A percentile compares a stretch with the other conserved stretches of the same genome.
phyloP scores from a whole-genome alignment of 1,284 basidiomycete species.

The Malassezia caprae region DNA sequence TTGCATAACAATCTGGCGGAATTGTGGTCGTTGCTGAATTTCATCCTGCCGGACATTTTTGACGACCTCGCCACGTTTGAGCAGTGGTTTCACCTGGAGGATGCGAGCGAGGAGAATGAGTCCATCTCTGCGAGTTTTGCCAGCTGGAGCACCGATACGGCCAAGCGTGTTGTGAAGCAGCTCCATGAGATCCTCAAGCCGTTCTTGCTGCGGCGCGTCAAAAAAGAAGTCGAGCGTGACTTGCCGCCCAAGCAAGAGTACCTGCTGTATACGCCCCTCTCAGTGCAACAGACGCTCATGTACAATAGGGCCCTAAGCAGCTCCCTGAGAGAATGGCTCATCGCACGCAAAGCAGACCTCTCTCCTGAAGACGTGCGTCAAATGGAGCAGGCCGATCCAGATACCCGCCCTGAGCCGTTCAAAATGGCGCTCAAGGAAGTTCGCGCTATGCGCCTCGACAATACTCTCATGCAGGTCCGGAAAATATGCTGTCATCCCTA shows the following conservation, averaged over 20 bases:
- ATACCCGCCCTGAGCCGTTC: not conserved
- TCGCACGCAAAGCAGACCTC: conserved; percentile 31
- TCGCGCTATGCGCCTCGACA: conserved; percentile 69
- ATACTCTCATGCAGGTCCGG: conserved; percentile 73
- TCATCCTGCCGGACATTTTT: conserved; percentile 60
- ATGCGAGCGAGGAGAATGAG: not conserved
- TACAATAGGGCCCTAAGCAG: conserved; percentile 58
- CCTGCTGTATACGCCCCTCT: conserved; percentile 80
- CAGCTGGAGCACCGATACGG: conserved; percentile 52
- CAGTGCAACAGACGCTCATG: conserved; percentile 65
- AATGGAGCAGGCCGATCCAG: not conserved
- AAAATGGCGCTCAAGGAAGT: not conserved
- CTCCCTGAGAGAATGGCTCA: conserved; percentile 32
- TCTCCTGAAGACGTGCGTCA: not conserved
- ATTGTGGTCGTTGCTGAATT: conserved; percentile 88
- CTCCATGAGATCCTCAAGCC: conserved; percentile 45
- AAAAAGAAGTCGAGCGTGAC: conserved; percentile 36
- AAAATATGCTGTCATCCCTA: conserved; percentile 83
- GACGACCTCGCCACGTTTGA: conserved; percentile 80
- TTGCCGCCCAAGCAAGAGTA: conserved; percentile 51
- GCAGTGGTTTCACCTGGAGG: conserved; percentile 56
- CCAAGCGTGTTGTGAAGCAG: conserved; percentile 50
- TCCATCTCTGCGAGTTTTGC: conserved; percentile 40
- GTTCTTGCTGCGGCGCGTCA: conserved; percentile 40
- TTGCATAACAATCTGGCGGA: conserved; percentile 89